Conservation (phyloP, 2,329 filamentous ascomycete species). For the Diaporthe humulicola region DNA sequence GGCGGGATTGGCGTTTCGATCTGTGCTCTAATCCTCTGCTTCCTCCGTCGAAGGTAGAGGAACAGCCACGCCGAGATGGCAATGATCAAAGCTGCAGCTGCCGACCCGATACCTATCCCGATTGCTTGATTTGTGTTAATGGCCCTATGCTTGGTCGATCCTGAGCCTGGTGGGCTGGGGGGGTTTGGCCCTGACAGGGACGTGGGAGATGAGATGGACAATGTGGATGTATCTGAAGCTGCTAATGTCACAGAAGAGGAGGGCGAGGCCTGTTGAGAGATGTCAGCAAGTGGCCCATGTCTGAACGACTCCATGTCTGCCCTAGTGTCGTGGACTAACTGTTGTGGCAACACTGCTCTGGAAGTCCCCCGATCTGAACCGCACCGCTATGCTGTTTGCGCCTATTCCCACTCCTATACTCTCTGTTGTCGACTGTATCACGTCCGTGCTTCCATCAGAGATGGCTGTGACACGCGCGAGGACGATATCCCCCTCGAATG, state of each 20-base stretch:
- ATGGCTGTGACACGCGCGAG: slow-evolving; percentile 43
- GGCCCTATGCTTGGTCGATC: slow-evolving; percentile 29
- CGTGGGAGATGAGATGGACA: slow-evolving; percentile 1
- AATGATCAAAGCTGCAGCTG: slow-evolving; percentile 41
- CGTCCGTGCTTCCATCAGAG: slow-evolving; percentile 38
- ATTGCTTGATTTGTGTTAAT: slow-evolving; percentile 44
- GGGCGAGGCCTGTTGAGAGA: background rate
- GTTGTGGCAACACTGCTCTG: slow-evolving; percentile 27
- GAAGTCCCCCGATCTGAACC: slow-evolving; percentile 34
- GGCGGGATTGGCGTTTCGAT: slow-evolving; percentile 27
- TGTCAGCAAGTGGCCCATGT: background rate
- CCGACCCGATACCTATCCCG: slow-evolving; percentile 46
- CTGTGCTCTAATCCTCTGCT: slow-evolving; percentile 33
- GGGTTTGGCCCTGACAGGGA: background rate
- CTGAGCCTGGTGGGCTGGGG: background rate
- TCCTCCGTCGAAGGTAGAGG: slow-evolving; percentile 43
- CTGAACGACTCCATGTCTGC: background rate
- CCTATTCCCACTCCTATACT: slow-evolving; percentile 26
- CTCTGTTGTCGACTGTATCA: slow-evolving; percentile 17
- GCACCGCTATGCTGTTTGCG: slow-evolving; percentile 34
- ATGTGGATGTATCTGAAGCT: background rate
- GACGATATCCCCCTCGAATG: slow-evolving; percentile 39
- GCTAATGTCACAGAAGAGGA: slow-evolving; percentile 6
- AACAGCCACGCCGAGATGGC: slow-evolving; percentile 40
- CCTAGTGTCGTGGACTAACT: slow-evolving; percentile 5